A percentile compares a stretch with the other conserved stretches of the same genome.
phyloP scores from a whole-genome alignment of 371 early-diverging fungal species.

The Capillidium rhysosporum region DNA sequence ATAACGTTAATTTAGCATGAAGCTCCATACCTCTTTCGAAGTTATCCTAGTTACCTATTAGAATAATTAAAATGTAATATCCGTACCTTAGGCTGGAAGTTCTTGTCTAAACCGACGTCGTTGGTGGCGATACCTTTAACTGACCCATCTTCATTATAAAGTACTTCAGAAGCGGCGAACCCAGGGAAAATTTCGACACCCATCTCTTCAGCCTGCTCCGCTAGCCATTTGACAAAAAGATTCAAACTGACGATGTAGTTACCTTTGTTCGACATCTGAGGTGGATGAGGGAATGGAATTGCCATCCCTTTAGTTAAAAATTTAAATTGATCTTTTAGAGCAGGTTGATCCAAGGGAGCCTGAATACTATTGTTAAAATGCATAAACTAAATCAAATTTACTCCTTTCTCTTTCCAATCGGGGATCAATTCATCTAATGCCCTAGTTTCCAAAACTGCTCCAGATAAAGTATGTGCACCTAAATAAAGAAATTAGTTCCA shows the following conservation, averaged over 20 bases:
- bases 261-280: slow-evolving; percentile 88
- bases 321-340: slow-evolving; percentile 64
- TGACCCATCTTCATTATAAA: slow-evolving; percentile 75
- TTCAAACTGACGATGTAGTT: slow-evolving; percentile 92
- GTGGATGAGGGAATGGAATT: slow-evolving; percentile 89
- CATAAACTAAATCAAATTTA: slow-evolving; percentile 9
- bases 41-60: slow-evolving; percentile 23
- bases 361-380: slow-evolving; percentile 4
- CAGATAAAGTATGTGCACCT: slow-evolving; percentile 86
- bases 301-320: slow-evolving; percentile 58
- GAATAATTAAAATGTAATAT: not conserved
- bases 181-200: slow-evolving; percentile 93
- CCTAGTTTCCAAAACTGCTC: slow-evolving; percentile 85
- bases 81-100: slow-evolving; percentile 58
- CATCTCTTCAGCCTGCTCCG: slow-evolving; percentile 88
- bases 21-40: slow-evolving; percentile 94
- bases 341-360: slow-evolving; percentile 83
- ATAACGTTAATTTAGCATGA: slow-evolving; percentile 81
- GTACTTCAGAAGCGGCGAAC: slow-evolving; percentile 77
- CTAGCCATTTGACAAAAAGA: slow-evolving; percentile 88
- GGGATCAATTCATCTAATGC: slow-evolving; percentile 90
- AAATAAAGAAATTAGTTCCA: not conserved
- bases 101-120: slow-evolving; percentile 85
- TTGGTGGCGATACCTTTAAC: slow-evolving; percentile 88
- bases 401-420: slow-evolving; percentile 89